Evolutionary conservation across 371 early-diverging fungal genomes (phyloP), one percentile per base, ranked within the genome.

Genomic region (Chytridiales sp.): DNA sequence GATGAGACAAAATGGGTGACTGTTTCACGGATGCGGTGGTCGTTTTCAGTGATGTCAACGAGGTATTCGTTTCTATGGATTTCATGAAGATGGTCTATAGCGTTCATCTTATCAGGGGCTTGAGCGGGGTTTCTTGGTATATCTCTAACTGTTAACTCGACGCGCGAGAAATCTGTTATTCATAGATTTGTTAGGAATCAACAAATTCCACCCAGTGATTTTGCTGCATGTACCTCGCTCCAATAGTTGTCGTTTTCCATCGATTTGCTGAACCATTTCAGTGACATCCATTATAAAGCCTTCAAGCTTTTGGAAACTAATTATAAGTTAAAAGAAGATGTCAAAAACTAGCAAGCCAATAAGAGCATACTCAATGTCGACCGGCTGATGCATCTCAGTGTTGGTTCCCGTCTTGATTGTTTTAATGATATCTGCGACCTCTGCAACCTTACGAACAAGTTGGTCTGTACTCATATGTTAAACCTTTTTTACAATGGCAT

Each of bases 51-150:
- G 2, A 76, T 53, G 4, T 69, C 68, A 9, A 82, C 79, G 3
- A 87, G 58, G 61, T 86, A 87, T 35, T 90, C 88, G 4, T 68
- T 61, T 5, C 68, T 56, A 59, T 90, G 87, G 40, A 87, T 82
- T 13, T 77, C 70, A 0, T 84, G 81, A 17, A 90, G 69, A 40
- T 83, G 83, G 13, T 77, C 68, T 22, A 90, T 72, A 0, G 87
- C 80, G 21, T 81, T 80, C 3, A 87, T 60, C 3, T 70, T 77
- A 15, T 81, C 75, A 21, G 63, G 68, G 13, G 73, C 59, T 35
- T 66, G 57, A 27, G 70, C 61, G 1, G n/a, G 56, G 32, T 26
- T 30, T 26, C 6, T 38, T 1, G 49, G 13, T 4, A 64, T 38
- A 26, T 75, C 72, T 35, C 48, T 46, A 42, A 58, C 38, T 22